Percentiles rank a stretch among this genome's conserved stretches.
These are phyloP conservation scores for Vigna nakashimae DNA, from an alignment of 306 rosid species.

Conservation along the genomic window DNA sequence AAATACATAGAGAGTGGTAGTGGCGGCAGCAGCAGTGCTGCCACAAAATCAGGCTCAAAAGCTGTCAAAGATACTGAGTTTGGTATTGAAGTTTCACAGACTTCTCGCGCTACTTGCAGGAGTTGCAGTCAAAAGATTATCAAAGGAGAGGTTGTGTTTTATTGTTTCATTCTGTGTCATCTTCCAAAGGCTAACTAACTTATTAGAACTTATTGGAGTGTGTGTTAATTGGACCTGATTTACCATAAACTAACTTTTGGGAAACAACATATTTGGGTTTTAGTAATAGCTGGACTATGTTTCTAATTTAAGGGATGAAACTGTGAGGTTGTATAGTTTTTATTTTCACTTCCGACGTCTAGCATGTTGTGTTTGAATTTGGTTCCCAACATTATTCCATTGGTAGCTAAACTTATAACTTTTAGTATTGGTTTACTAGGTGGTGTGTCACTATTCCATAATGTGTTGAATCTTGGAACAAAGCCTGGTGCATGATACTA, in stretches of 20 bases:
- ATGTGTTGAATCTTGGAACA: conserved; percentile 13
- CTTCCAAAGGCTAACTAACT: conserved; percentile 12
- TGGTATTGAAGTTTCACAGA: conserved; percentile 76
- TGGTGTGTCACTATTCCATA: background rate
- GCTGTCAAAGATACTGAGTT: conserved; percentile 44
- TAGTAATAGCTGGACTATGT: conserved; percentile 28
- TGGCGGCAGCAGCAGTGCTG: conserved; percentile 1
- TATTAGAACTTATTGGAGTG: conserved; percentile 15
- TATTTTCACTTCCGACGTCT: background rate
- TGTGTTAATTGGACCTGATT: conserved; percentile 26
- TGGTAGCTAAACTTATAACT: conserved; percentile 15
- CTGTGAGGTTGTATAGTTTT: background rate
- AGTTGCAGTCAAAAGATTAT: conserved; percentile 72
- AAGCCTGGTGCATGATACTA: background rate
- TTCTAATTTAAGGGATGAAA: conserved; percentile 13
- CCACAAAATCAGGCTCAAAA: conserved; percentile 27
- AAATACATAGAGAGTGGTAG: conserved; percentile 61
- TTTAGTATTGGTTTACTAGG: background rate
- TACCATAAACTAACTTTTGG: background rate
- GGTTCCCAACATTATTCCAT: background rate
- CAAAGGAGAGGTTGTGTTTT: conserved; percentile 78
- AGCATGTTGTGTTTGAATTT: background rate
- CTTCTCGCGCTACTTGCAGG: conserved; percentile 88
- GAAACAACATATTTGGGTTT: conserved; percentile 26
- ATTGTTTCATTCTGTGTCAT: conserved; percentile 21